Evolutionary conservation across 176 grass and related monocot species (phyloP), one percentile per base, ranked within the genome.

Genomic region (Oropetium thomaeum): DNA sequence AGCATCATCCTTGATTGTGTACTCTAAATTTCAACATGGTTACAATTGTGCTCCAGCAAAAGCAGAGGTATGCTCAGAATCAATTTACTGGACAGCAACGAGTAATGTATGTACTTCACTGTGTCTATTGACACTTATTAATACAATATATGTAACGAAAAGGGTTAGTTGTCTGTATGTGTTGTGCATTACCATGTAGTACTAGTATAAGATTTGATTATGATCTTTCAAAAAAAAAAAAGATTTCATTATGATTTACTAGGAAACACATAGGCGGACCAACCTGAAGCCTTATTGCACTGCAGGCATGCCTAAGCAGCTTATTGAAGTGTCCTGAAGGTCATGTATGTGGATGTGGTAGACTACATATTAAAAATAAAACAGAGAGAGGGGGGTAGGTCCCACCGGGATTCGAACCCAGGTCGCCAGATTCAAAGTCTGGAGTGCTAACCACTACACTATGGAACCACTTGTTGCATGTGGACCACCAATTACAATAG

Each of bases 401-500:
- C 71, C 79, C 71, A 79, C 82, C 71, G 87, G 84, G 87, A 96
- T 96, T 96, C 44, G 87, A 90, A 96, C 89, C 87, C 87, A 90
- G 82, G 89, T 96, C 79, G 75, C 87, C 87, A 92, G 93, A 96
- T 96, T 96, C 93, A 96, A 88, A 92, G 89, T 96, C 87, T 92
- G 82, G 87, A 96, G 89, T 92, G 93, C 84, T 96, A 96, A 90
- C 93, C 87, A 86, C 89, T 92, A 96, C 89, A 96, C 87, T 65
- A 85, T 12, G 69, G 70, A 85, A 85, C 83, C 83, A 23, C 0
- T 64, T 70, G 15, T n/a, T 69, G 62, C 1, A 0, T 2, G 2
- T 0, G 0, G 29, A 0, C 2, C 30, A 17, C 17, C 1, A 13
- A 58, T n/a, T 70, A 37, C 3, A 5, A 0, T 25, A 23, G 13